Evolutionary conservation across 352 stramenopile genomes (phyloP), one percentile per base, ranked within the genome.

Genomic region (Globisporangium spiculum): DNA sequence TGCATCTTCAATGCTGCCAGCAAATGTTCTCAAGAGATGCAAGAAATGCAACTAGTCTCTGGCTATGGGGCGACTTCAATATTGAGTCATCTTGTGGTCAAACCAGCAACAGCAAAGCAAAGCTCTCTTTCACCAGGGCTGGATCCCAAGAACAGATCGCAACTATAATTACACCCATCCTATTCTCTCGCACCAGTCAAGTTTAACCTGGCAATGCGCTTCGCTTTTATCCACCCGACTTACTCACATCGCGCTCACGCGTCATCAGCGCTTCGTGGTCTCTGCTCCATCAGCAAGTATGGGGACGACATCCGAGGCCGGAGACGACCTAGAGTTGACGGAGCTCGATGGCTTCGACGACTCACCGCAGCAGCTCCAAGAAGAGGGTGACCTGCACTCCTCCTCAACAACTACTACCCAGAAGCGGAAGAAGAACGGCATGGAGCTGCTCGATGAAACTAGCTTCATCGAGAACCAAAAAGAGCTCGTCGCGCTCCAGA

Each of bases 401-500:
- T 3, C 46, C 6, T 1, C 50, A 59, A n/a, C 9, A 27, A 8
- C 32, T 55, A 27, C 7, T 22, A 44, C 30, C 3, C 16, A 56
- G 27, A 44, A 9, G 36, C 41, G 26, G 48, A 34, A 72, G 16
- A 44, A 73, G 1, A 57, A 74, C 8, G 63, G 82, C 27, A 70
- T 84, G 9, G 80, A 88, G 65, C 69, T 75, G 24, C 83, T 72
- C 20, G 53, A 68, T 1, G 60, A 72, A 36, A 55, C 61, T 16
- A 32, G 77, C 26, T 83, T 89, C 68, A 63, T 89, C 20, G 80
- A 91, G 63, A 89, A 88, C 70, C 82, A 91, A 58, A 90, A 91
- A 56, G 92, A 98, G 63, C 80, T 98, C 12, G 75, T 97, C 9
- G 90, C 91, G 26, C 73, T 98, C 26, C 89, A 97, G 70, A 77